These are phyloP conservation scores for Quercus engelmannii DNA, from an alignment of 306 rosid species.

Conservation along the genomic window DNA sequence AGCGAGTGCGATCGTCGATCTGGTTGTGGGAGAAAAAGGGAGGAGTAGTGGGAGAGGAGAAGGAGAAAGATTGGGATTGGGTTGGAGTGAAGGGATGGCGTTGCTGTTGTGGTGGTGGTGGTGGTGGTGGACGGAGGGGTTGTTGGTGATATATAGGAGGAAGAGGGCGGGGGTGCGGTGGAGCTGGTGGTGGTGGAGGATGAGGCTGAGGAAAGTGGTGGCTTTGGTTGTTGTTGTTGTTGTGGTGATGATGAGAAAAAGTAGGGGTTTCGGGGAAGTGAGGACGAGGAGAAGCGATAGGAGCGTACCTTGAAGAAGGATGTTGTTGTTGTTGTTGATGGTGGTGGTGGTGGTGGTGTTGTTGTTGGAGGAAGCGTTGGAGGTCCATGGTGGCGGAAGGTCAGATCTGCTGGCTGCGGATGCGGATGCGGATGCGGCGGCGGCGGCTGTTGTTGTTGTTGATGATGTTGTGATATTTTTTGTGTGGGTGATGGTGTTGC, in stretches of 20 bases:
- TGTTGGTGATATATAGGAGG: conserved; percentile 12
- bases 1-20: conserved; percentile 18
- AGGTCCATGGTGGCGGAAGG: conserved; percentile 12
- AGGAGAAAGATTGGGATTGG: conserved; percentile 28
- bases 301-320: conserved; percentile 17
- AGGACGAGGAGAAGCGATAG: neutral
- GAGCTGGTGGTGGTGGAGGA: neutral
- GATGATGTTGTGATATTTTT: no score
- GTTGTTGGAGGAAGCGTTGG: conserved; percentile 4
- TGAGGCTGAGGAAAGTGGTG: conserved; percentile 4
- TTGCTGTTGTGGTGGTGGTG: neutral
- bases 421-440: neutral
- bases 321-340: neutral
- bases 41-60: conserved; percentile 4
- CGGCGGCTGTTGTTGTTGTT: neutral
- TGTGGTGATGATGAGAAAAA: neutral
- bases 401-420: neutral
- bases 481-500: no score
- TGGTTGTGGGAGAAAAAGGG: conserved; percentile 2
- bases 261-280: conserved; percentile 16
- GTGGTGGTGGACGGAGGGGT: conserved; percentile 19
- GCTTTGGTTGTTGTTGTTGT: neutral
- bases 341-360: neutral
- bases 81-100: conserved; percentile 16
- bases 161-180: conserved; percentile 3